Percentiles rank a stretch among this genome's conserved stretches.
Evolutionary conservation across 148 eudicot species (phyloP).

Genomic region (Silene latifolia): DNA sequence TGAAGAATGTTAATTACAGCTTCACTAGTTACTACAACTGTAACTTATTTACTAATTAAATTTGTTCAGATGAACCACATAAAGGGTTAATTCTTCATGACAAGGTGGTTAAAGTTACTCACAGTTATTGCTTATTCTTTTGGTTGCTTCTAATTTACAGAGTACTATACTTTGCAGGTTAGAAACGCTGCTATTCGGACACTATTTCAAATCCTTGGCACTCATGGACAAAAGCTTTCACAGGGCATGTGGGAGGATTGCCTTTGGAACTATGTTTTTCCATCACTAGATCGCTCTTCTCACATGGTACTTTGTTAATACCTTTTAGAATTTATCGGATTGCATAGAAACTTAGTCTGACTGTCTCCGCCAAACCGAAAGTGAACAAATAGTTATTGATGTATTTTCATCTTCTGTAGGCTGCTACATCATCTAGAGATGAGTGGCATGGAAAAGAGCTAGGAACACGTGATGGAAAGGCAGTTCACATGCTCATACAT

Average conservation of each 20-base stretch:
- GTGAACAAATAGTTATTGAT: background rate
- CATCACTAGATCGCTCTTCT: conserved; percentile 85
- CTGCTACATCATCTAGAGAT: conserved; percentile 94
- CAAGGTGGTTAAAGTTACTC: background rate
- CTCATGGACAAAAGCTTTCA: conserved; percentile 95
- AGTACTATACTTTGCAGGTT: conserved; percentile 48
- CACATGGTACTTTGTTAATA: conserved; percentile 59
- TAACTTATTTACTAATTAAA: background rate
- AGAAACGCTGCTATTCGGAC: conserved; percentile 94
- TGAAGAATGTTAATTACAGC: background rate
- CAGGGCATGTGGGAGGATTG: conserved; percentile 96
- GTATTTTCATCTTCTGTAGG: conserved; percentile 43
- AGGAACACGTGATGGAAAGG: conserved; percentile 94
- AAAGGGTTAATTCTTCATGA: background rate
- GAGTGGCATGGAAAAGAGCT: conserved; percentile 99
- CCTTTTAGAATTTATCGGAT: background rate
- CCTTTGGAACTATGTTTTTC: conserved; percentile 92
- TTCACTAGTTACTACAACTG: background rate
- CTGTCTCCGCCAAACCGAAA: background rate
- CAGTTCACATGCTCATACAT: conserved; percentile 99
- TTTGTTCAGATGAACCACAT: background rate
- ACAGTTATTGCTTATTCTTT: background rate
- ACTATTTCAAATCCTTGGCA: conserved; percentile 93
- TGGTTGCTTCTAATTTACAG: conserved; percentile 9
- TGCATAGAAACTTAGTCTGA: background rate